Percentiles rank a stretch among this genome's conserved stretches.
Conservation (phyloP, 2,329 filamentous ascomycete species). For the Metarhizium anisopliae region DNA sequence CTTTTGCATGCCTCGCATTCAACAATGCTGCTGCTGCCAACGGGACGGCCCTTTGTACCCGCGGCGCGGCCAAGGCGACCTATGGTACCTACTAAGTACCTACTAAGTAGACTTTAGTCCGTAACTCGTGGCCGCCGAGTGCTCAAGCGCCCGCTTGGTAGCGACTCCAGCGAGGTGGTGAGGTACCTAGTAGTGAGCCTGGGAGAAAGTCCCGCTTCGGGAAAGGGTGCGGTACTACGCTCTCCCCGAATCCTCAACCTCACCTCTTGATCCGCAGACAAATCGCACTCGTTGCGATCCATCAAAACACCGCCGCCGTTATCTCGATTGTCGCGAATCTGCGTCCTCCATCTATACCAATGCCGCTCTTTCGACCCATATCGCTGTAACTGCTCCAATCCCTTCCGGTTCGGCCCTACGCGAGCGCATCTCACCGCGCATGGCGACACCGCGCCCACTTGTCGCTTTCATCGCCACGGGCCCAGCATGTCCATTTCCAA, state of each 20-base stretch:
- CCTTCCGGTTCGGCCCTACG: constrained; percentile 39
- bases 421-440: constrained; percentile 44
- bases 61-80: too few species aligned
- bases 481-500: constrained; percentile 58
- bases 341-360: constrained; percentile 40
- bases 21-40: background rate
- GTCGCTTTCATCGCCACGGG: constrained; percentile 40
- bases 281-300: constrained; percentile 38
- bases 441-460: constrained; percentile 42
- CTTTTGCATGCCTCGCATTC: background rate
- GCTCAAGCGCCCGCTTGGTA: constrained; percentile 1
- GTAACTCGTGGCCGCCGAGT: constrained; percentile 9
- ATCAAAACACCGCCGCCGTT: constrained; percentile 40
- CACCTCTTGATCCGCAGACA: constrained; percentile 44
- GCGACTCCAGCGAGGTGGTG: background rate
- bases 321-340: constrained; percentile 31
- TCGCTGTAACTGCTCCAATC: constrained; percentile 36
- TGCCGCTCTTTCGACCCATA: constrained; percentile 41
- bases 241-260: constrained; percentile 42
- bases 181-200: background rate
- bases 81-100: too few species aligned
- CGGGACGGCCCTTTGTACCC: background rate
- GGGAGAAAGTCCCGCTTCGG: constrained; percentile 28
- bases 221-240: constrained; percentile 24
- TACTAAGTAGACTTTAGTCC: background rate